Percentiles rank a stretch among this genome's conserved stretches.
Evolutionary conservation across 768 basidiomycete species (phyloP).

Genomic region (Lentinula detonsa): DNA sequence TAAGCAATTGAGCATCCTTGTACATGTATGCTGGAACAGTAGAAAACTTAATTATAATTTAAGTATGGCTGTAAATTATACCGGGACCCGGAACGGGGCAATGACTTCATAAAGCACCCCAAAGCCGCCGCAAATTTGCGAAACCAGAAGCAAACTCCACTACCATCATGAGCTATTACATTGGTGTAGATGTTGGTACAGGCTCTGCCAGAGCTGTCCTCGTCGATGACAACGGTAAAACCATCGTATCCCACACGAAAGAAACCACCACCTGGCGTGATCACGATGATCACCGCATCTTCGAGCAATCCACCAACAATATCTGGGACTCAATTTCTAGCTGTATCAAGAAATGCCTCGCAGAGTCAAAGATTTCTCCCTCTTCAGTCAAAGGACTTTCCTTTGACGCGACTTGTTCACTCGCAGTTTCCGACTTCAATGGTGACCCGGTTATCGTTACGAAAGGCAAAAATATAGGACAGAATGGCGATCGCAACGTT

Average conservation of each 20-base stretch:
- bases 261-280: slow-evolving; percentile 86
- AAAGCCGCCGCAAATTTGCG: background rate
- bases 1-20: background rate
- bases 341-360: slow-evolving; percentile 59
- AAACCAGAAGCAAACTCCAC: background rate
- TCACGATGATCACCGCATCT: slow-evolving; percentile 81
- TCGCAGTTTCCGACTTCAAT: slow-evolving; percentile 74
- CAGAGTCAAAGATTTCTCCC: slow-evolving; percentile 48
- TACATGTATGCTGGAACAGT: too few relatives aligned
- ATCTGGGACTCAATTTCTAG: slow-evolving; percentile 74
- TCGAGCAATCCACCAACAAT: slow-evolving; percentile 90
- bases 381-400: slow-evolving; percentile 77
- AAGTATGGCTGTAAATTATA: background rate
- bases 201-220: slow-evolving; percentile 89
- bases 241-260: slow-evolving; percentile 75
- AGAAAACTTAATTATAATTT: too few relatives aligned
- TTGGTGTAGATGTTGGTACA: slow-evolving; percentile 86
- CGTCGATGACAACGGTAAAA: slow-evolving; percentile 58
- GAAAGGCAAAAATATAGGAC: slow-evolving; percentile 56
- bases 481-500: slow-evolving; percentile 72
- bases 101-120: background rate
- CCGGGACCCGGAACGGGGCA: background rate
- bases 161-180: slow-evolving; percentile 38
- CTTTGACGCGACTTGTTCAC: slow-evolving; percentile 95
- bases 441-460: slow-evolving; percentile 76